Evolutionary conservation across 2,329 filamentous ascomycete genomes (phyloP).

Genomic region (Trichoderma oligosporum): DNA sequence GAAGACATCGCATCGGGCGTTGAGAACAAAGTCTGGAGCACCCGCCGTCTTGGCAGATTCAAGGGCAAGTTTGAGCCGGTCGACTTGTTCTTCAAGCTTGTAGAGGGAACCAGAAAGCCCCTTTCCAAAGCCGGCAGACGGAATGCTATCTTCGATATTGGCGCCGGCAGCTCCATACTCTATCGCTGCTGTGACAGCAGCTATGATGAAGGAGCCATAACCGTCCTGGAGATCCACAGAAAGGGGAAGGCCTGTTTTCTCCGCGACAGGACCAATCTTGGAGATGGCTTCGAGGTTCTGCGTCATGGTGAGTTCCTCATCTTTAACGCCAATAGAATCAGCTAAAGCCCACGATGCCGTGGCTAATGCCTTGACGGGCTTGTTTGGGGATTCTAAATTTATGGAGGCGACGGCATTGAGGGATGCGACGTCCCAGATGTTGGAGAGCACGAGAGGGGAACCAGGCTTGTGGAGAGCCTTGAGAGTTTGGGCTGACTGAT

Average conservation of each 20-base stretch:
- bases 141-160: constrained; percentile 55
- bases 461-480: constrained; percentile 48
- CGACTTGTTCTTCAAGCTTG: constrained; percentile 43
- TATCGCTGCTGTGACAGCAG: constrained; percentile 45
- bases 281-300: constrained; percentile 48
- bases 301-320: constrained; percentile 47
- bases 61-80: constrained; percentile 43
- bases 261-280: constrained; percentile 42
- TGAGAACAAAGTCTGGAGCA: constrained; percentile 54
- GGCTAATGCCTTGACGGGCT: constrained; percentile 43
- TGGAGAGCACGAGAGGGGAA: constrained; percentile 50
- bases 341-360: constrained; percentile 52
- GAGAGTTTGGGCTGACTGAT: constrained; percentile 35
- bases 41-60: constrained; percentile 43
- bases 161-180: constrained; percentile 51
- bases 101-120: constrained; percentile 33
- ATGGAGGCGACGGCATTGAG: constrained; percentile 44
- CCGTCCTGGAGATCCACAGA: constrained; percentile 60
- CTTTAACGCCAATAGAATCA: constrained; percentile 40
- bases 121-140: constrained; percentile 34
- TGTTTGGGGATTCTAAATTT: constrained; percentile 29
- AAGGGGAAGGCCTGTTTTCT: constrained; percentile 43
- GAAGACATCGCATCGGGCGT: constrained; percentile 56
- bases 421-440: constrained; percentile 52
- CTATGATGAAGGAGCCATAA: constrained; percentile 46